Conservation (phyloP, 805 yeast genomes). For the Candida adriatica region DNA sequence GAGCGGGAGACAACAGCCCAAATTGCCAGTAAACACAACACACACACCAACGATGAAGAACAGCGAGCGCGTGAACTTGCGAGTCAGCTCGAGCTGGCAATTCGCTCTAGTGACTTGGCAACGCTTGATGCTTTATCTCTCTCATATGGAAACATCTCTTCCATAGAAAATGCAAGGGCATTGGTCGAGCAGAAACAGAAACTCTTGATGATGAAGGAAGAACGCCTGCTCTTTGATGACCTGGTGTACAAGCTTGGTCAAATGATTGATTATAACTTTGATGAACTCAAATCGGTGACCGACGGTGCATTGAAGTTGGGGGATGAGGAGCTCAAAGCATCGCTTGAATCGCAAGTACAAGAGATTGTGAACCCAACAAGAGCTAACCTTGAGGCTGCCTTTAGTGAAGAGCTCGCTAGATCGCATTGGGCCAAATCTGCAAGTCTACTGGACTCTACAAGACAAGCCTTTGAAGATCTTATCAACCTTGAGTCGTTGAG, state of each 20-base stretch:
- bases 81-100: constrained; percentile 8
- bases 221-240: constrained; percentile 5
- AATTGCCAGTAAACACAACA: constrained; percentile 1
- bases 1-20: too few relatives aligned
- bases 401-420: constrained; percentile 6
- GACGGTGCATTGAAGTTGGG: too few relatives aligned
- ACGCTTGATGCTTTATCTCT: constrained; percentile 20
- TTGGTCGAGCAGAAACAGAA: constrained; percentile 7
- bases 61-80: constrained; percentile 15
- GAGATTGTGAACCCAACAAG: too few relatives aligned
- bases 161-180: constrained; percentile 13
- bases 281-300: constrained; percentile 3
- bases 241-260: constrained; percentile 5
- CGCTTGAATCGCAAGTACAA: too few relatives aligned
- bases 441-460: constrained; percentile 1
- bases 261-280: constrained; percentile 11
- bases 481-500: constrained; percentile 16
- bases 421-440: constrained; percentile 16
- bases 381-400: too few relatives aligned
- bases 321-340: too few relatives aligned
- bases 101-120: constrained; percentile 11
- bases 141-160: constrained; percentile 14
- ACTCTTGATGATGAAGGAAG: constrained; percentile 2
- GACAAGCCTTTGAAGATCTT: constrained; percentile 6
- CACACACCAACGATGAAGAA: too few relatives aligned